Evolutionary conservation across 148 eudicot species (phyloP).

Genomic region (Gaultheria prostrata): DNA sequence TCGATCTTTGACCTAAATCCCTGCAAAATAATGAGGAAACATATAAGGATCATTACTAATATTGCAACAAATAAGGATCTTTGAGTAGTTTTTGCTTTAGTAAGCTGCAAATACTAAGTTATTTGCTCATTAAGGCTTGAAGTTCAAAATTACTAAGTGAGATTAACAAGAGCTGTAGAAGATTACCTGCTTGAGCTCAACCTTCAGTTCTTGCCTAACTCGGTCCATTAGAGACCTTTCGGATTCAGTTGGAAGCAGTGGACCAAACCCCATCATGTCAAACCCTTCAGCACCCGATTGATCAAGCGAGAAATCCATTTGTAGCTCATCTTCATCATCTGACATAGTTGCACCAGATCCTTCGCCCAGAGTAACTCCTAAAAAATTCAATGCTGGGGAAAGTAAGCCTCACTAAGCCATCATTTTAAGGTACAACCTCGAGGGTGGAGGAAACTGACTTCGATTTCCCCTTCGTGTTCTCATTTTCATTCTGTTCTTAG

Average conservation of each 20-base stretch:
- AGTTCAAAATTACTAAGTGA: background rate
- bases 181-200: constrained; percentile 88
- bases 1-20: constrained; percentile 93
- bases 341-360: constrained; percentile 94
- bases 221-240: constrained; percentile 95
- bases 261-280: constrained; percentile 94
- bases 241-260: constrained; percentile 87
- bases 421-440: background rate
- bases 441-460: background rate
- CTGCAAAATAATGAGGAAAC: constrained; percentile 32
- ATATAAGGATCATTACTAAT: background rate
- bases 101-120: background rate
- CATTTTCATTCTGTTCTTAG: background rate
- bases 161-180: background rate
- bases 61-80: background rate
- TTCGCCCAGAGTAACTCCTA: constrained; percentile 68
- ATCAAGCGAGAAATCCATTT: constrained; percentile 64
- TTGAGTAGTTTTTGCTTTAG: background rate
- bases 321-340: constrained; percentile 90
- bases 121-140: background rate
- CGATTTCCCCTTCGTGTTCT: background rate
- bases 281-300: constrained; percentile 51
- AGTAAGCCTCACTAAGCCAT: background rate
- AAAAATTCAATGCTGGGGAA: background rate
- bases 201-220: constrained; percentile 89